Conservation (phyloP, 176 grass and related monocot species). For the Musa troglodytarum region DNA sequence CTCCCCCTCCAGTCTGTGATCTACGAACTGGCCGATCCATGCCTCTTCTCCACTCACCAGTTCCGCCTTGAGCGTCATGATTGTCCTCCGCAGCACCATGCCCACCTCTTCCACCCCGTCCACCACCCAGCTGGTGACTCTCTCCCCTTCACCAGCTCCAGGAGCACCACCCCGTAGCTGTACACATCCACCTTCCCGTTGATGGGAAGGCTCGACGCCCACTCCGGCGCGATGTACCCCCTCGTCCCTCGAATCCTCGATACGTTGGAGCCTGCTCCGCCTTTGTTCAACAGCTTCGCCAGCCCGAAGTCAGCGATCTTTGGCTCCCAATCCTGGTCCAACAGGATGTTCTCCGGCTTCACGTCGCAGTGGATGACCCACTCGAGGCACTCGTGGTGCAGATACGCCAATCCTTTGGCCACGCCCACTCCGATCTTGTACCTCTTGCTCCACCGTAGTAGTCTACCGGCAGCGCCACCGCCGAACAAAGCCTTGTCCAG, state of each 20-base stretch:
- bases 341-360: constrained; percentile 50
- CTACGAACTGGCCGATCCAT: constrained; percentile 8
- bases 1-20: constrained; percentile 12
- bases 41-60: background rate
- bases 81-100: constrained; percentile 9
- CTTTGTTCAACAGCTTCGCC: constrained; percentile 29
- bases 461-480: background rate
- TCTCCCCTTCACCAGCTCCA: constrained; percentile 24
- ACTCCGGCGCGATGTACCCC: constrained; percentile 31
- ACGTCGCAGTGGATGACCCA: constrained; percentile 66
- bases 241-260: constrained; percentile 35
- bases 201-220: constrained; percentile 29
- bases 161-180: constrained; percentile 28
- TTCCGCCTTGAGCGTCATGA: constrained; percentile 3
- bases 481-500: constrained; percentile 32
- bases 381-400: constrained; percentile 62
- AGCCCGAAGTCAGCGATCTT: constrained; percentile 64
- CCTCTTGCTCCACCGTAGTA: constrained; percentile 36
- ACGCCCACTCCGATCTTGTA: constrained; percentile 48
- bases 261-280: background rate
- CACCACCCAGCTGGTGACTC: constrained; percentile 20
- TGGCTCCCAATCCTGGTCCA: constrained; percentile 41
- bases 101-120: constrained; percentile 5
- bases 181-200: constrained; percentile 31
- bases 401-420: constrained; percentile 41